Base-by-base conservation (phyloP, 176 grass and related monocot species). In the Microstegium vimineum region DNA sequence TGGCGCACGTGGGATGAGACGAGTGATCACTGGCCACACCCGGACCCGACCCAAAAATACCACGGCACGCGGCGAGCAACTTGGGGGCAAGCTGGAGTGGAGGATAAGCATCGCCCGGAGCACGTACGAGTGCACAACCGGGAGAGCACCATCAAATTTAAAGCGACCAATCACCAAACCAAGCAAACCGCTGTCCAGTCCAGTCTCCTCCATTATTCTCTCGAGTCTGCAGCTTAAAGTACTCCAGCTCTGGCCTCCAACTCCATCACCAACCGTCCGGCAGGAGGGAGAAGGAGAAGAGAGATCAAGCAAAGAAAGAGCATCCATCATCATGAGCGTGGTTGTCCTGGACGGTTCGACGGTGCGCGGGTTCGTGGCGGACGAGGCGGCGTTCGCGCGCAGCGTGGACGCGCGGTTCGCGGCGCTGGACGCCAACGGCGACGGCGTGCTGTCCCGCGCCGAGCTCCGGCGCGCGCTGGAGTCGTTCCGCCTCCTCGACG, bases 401-500 rank as follows among this genome's bases (percentile, higher is more conserved):
- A 90, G 88, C 64, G 88, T 94, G 17, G 92, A 98, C 62, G 90
- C 86, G 67, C 88, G 90, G 0, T 98, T 94, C 77, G 86, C 75
- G 17, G 90, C 86, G 84, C 90, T 98, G 23, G 92, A 98, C 82
- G 82, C 90, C 42, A 98, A 98, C 86, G 84, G 95, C 79, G 95
- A 98, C 84, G 92, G 92, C n/a, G 95, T 98, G 65, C 90, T 98
- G 65, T 98, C 92, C 13, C 84, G 92, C 41, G 49, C 90, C 2
- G 95, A 98, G 90, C 95, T 98, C 43, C 95, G 95, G 5, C 90
- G 86, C 70, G 92, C 92, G 23, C 90, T 98, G 9, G 92, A 98
- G 92, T 94, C 95, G 15, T 98, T 98, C 86, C 95, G 92, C 60
- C 95, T 94, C 52, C 83, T 98, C 14, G 95, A 98, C 84, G 85